Evolutionary conservation across 2,329 filamentous ascomycete genomes (phyloP), one percentile per base, ranked within the genome.

Genomic region (Rhynchosporium secalis): DNA sequence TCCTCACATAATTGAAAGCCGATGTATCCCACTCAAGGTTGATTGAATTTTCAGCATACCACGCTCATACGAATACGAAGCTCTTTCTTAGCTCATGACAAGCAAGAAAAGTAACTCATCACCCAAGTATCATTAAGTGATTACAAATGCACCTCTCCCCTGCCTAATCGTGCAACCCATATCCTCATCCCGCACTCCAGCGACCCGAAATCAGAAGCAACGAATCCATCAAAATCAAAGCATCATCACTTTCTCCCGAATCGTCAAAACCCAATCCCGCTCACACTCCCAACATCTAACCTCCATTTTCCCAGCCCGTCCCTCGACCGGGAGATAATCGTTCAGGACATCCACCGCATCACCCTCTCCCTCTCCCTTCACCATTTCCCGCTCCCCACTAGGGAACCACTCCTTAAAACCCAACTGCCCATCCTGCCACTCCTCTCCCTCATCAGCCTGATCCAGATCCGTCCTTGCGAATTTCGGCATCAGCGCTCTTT

Each of bases 321-420:
- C 51, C 51, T 54, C 51, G 28, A 54, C 51, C 9, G 36, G 9
- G 4, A 54, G 10, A 33, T 36, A 54, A 54, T 54, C 51, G 20
- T 33, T 41, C 36, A 54, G 9, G 2, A 29, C 36, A 3, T 10
- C 33, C 36, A 41, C 38, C 12, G 10, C 38, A n/a, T 20, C 12
- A 29, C 8, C 36, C 7, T n/a, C 48, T 28, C 29, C 5, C n/a
- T 26, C 47, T 13, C 3, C 31, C 13, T 38, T 7, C 15, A 13
- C 49, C n/a, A 20, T 31, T 28, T 9, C 41, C 9, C 41, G 3
- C 3, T n/a, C 41, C 5, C 12, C 29, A 26, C 4, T 36, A 20
- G 38, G 7, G 38, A 26, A 8, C 51, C 33, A 54, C 51, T 54
- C 51, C 10, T 20, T 40, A 41, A 54, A 54, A 1, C 51, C 51